phyloP scores from a whole-genome alignment of 2,329 filamentous ascomycete species.

The Nemania bipapillata region DNA sequence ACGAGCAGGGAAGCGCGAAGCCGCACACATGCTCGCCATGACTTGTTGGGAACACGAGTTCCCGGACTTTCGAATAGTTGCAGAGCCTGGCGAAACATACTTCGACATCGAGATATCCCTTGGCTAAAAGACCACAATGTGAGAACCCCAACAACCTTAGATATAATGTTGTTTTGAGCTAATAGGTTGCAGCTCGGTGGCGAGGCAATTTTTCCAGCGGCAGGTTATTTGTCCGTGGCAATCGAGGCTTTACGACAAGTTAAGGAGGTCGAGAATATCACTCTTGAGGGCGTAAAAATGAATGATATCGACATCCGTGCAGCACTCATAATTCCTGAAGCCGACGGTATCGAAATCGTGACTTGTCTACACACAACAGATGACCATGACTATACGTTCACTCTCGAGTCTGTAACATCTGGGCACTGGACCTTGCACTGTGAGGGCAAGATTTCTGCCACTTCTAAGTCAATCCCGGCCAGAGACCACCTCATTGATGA shows the following conservation, averaged over 20 bases:
- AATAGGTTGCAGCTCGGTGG: conserved; percentile 38
- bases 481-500: conserved; percentile 26
- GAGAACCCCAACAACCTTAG: conserved; percentile 4
- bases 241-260: conserved; percentile 53
- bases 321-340: conserved; percentile 44
- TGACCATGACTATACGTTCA: conserved; percentile 32
- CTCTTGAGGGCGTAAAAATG: conserved; percentile 26
- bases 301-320: conserved; percentile 43
- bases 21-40: conserved; percentile 35
- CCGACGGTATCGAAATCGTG: conserved; percentile 41
- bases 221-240: conserved; percentile 54
- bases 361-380: conserved; percentile 25
- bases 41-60: conserved; percentile 33
- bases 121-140: conserved; percentile 55
- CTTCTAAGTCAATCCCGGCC: not conserved
- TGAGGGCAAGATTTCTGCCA: conserved; percentile 31
- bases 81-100: conserved; percentile 52
- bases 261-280: conserved; percentile 14
- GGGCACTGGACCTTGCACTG: conserved; percentile 39
- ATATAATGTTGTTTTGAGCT: conserved; percentile 1
- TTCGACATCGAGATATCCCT: conserved; percentile 50
- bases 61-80: conserved; percentile 23
- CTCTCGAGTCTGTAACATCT: conserved; percentile 36
- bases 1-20: conserved; percentile 31
- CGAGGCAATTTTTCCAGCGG: conserved; percentile 53